Base-by-base conservation (phyloP, 192 early-diverging fungal genomes). In the Pecoramyces ruminantium region DNA sequence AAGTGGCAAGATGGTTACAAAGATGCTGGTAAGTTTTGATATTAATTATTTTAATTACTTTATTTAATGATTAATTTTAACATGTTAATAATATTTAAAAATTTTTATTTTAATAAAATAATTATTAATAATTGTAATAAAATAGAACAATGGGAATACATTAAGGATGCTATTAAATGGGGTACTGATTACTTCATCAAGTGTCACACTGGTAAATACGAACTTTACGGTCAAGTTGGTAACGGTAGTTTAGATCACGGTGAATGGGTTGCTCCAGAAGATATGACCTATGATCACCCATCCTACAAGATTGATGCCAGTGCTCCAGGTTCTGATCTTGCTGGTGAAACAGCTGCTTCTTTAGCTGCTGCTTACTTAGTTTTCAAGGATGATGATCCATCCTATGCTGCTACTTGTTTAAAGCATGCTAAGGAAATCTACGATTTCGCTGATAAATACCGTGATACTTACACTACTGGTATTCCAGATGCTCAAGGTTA, bases 181-280 rank as follows among this genome's bases (percentile, higher is more conserved):
- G 90, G 90, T 30, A 91, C 86, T 78, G 89, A 91, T 78, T 91
- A 89, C 87, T 58, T 91, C 40, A 87, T 89, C 29, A 88, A 89
- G 40, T 89, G 89, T 8, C 89, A 91, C 81, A 87, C 88, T 78
- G 82, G 87, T 25, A 78, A 84, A 78, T 82, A 88, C 78, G 85
- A 85, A 14, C 82, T 91, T 67, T 67, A 67, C 25, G 51, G 51
- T 9, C 51, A 67, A 67, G 88, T 87, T 82, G 79, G 28, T 51
- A 29, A 17, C 29, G 58, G 28, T 89, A 78, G 88, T 89, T 40
- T 88, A 89, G 77, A 86, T 86, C n/a, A 80, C 83, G 51, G 51
- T 67, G 51, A 25, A 27, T 67, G 51, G 51, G 51, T 67, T 67
- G 51, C 51, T n/a, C 51, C 51, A 11, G 2, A 85, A 84, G 28